Conservation (phyloP, 257 asterid genomes). For the Salvia hispanica region DNA sequence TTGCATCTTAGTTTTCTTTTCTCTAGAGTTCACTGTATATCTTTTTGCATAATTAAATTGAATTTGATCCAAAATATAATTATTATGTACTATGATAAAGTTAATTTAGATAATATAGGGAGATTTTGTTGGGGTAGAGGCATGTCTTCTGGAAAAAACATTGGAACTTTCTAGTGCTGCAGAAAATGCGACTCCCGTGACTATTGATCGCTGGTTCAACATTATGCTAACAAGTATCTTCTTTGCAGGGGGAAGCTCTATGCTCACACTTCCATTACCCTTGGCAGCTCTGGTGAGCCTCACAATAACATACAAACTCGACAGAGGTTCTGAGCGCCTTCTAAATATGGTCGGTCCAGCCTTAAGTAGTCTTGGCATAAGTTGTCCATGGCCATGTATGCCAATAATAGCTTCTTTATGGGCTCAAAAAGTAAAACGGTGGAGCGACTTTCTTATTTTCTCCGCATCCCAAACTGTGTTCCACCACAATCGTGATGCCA, state of each 20-base stretch:
- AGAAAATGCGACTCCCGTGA: neutral
- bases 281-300: constrained; percentile 90
- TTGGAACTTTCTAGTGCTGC: constrained; percentile 10
- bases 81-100: neutral
- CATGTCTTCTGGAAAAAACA: neutral
- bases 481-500: constrained; percentile 81
- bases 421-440: constrained; percentile 91
- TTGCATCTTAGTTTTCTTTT: constrained; percentile 18
- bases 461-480: constrained; percentile 84
- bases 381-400: constrained; percentile 99
- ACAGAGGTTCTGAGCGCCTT: constrained; percentile 57
- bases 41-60: constrained; percentile 8
- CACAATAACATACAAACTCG: constrained; percentile 89
- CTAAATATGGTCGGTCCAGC: constrained; percentile 73
- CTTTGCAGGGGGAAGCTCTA: constrained; percentile 68
- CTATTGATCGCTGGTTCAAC: constrained; percentile 9
- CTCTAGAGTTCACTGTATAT: constrained; percentile 15
- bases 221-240: constrained; percentile 31
- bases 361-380: constrained; percentile 64
- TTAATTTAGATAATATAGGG: constrained; percentile 1
- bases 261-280: constrained; percentile 81
- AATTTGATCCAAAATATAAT: neutral
- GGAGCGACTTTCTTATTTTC: constrained; percentile 89
- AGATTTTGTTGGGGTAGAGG: constrained; percentile 12
- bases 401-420: constrained; percentile 76